Conservation (phyloP, 176 grass and related monocot species). For the Oryza punctata region DNA sequence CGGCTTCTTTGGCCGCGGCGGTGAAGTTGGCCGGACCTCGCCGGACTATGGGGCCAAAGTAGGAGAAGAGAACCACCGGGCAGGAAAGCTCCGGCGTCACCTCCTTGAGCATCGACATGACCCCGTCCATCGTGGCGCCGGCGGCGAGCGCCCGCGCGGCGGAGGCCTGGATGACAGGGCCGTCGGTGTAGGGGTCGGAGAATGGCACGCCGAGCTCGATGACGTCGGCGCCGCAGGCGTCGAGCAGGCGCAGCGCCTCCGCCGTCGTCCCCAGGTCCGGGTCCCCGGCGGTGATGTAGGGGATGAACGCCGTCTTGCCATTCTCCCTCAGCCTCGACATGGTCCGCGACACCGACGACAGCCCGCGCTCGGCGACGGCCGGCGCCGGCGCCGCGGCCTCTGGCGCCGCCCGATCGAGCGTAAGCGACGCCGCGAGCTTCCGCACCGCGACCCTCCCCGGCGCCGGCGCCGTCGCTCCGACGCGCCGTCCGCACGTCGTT, state of each 20-base stretch:
- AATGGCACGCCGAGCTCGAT: constrained; percentile 87
- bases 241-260: constrained; percentile 64
- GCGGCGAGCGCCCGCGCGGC: constrained; percentile 54
- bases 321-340: constrained; percentile 23
- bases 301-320: constrained; percentile 63
- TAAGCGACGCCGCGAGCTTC: background rate
- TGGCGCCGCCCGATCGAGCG: background rate
- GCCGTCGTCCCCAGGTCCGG: constrained; percentile 74
- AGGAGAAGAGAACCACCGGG: constrained; percentile 80
- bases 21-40: constrained; percentile 56
- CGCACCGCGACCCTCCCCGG: background rate
- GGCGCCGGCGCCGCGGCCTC: background rate
- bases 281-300: constrained; percentile 89
- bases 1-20: constrained; percentile 51
- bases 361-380: background rate
- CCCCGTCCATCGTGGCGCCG: constrained; percentile 47
- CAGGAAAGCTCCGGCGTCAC: constrained; percentile 80
- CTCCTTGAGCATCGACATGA: constrained; percentile 81
- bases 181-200: constrained; percentile 72
- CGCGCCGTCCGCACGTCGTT: no score
- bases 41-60: constrained; percentile 64
- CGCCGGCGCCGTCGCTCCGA: background rate
- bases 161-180: constrained; percentile 73
- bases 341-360: constrained; percentile 38
- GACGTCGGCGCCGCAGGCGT: constrained; percentile 66